Evolutionary conservation across 1,284 basidiomycete genomes (phyloP).

Genomic region (Melampsora americana): DNA sequence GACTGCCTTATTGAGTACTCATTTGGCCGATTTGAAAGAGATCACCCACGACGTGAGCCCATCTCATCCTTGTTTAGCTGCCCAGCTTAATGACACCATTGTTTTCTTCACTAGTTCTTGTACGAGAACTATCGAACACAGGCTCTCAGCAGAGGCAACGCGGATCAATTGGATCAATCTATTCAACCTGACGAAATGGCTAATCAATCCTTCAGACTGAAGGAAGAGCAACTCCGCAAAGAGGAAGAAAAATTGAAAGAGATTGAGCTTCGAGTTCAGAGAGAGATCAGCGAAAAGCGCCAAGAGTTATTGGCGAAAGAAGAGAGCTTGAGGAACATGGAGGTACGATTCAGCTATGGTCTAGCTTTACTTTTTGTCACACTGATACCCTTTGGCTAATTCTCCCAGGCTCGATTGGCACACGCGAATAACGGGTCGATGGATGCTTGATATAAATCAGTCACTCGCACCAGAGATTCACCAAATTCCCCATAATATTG

Average conservation of each 20-base stretch:
- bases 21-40: slow-evolving; percentile 54
- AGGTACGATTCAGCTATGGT: slow-evolving; percentile 23
- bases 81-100: background rate
- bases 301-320: slow-evolving; percentile 71
- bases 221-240: slow-evolving; percentile 95
- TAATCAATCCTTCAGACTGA: slow-evolving; percentile 90
- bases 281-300: slow-evolving; percentile 97
- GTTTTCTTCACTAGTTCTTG: slow-evolving; percentile 45
- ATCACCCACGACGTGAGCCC: slow-evolving; percentile 85
- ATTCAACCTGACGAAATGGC: slow-evolving; percentile 85
- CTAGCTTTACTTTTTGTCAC: background rate
- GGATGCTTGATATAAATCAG: slow-evolving; percentile 12
- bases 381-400: background rate
- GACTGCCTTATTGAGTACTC: slow-evolving; percentile 67
- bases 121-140: slow-evolving; percentile 95
- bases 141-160: slow-evolving; percentile 82
- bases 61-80: background rate
- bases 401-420: slow-evolving; percentile 32
- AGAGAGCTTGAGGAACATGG: slow-evolving; percentile 51
- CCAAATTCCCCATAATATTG: too few relatives aligned
- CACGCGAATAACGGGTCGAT: slow-evolving; percentile 19
- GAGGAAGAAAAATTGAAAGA: slow-evolving; percentile 82
- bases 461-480: too few relatives aligned
- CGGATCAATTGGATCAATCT: slow-evolving; percentile 45
- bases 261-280: slow-evolving; percentile 95